Evolutionary conservation across 202 grass and related monocot genomes (phyloP).

Genomic region (Schoenoplectus triqueter): DNA sequence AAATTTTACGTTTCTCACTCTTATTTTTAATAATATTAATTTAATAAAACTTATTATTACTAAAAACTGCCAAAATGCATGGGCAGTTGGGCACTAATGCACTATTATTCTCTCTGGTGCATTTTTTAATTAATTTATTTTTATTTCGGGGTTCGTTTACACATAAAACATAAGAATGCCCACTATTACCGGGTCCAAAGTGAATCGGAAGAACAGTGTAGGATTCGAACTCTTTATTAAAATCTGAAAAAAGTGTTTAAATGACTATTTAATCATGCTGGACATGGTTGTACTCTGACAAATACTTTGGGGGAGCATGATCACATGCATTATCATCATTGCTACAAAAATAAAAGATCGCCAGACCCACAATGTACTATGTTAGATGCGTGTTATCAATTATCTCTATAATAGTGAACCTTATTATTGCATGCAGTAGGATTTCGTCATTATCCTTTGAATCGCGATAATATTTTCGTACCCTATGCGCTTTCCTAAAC

Average conservation of each 20-base stretch:
- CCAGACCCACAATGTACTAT: slow-evolving; percentile 26
- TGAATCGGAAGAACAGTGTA: neutral
- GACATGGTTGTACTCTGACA: neutral
- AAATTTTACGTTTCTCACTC: too few relatives aligned
- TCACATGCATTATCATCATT: slow-evolving; percentile 35
- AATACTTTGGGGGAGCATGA: slow-evolving; percentile 30
- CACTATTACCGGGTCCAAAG: neutral
- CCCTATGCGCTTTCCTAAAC: too few relatives aligned
- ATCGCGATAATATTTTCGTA: neutral
- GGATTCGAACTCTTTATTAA: neutral
- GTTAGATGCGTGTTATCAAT: slow-evolving; percentile 40
- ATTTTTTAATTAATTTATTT: too few relatives aligned
- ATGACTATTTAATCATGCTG: slow-evolving; percentile 26
- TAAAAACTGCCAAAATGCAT: too few relatives aligned
- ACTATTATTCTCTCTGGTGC: too few relatives aligned
- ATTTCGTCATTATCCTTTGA: slow-evolving; percentile 30
- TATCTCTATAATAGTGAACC: neutral
- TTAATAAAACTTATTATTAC: too few relatives aligned
- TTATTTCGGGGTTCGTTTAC: too few relatives aligned
- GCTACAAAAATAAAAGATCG: slow-evolving; percentile 20
- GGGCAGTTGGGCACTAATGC: too few relatives aligned
- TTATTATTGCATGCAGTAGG: slow-evolving; percentile 21
- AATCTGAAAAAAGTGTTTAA: slow-evolving; percentile 6
- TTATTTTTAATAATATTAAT: too few relatives aligned
- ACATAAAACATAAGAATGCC: too few relatives aligned